Percentiles rank a stretch among this genome's conserved stretches.
Conservation (phyloP, 345 rosid species). For the Brassica carinata region DNA sequence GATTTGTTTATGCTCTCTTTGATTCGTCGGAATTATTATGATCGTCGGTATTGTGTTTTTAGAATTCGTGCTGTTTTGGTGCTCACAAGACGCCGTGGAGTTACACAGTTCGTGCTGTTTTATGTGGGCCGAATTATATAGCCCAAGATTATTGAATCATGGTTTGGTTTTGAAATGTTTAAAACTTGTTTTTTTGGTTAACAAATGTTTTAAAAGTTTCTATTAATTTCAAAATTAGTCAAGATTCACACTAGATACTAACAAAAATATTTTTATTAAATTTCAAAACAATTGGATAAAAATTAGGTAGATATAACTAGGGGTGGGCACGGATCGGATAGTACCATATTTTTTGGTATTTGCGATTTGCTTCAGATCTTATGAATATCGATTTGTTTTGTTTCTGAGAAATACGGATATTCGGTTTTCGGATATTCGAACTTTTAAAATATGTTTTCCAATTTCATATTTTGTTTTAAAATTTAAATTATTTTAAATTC, state of each 20-base stretch:
- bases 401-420: too few relatives aligned
- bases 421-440: too few relatives aligned
- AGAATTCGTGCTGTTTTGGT: slow-evolving; percentile 26
- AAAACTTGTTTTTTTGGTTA: too few relatives aligned
- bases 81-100: slow-evolving; percentile 9
- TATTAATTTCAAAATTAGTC: background rate
- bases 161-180: background rate
- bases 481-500: too few relatives aligned
- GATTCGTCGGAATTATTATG: slow-evolving; percentile 32
- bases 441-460: too few relatives aligned
- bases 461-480: too few relatives aligned
- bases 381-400: too few relatives aligned
- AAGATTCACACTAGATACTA: background rate
- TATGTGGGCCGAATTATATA: background rate
- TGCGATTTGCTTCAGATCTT: too few relatives aligned
- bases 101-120: background rate
- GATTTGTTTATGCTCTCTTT: slow-evolving; percentile 29
- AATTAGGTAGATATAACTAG: background rate
- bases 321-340: too few relatives aligned
- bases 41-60: slow-evolving; percentile 20
- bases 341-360: too few relatives aligned
- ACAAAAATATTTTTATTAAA: background rate
- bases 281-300: background rate
- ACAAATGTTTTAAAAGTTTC: too few relatives aligned
- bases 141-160: background rate